These are phyloP conservation scores for Beauveria sp. DNA, from an alignment of 2,329 filamentous ascomycete genomes.

Conservation along the genomic window DNA sequence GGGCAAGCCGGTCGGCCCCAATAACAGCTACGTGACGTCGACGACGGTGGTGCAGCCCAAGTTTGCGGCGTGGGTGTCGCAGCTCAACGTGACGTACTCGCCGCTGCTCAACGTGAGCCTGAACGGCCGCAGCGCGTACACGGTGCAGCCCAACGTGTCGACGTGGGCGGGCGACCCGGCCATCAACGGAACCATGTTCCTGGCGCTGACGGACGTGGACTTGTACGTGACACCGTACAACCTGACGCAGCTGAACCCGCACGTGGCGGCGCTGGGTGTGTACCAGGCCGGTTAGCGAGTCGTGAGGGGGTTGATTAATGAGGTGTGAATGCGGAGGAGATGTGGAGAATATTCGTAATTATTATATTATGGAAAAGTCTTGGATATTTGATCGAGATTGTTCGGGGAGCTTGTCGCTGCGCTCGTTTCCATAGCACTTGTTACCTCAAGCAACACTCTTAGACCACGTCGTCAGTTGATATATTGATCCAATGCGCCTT, in stretches of 20 bases:
- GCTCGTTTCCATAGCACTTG: too few species aligned
- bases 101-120: slow-evolving; percentile 37
- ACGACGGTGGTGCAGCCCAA: slow-evolving; percentile 50
- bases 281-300: slow-evolving; percentile 64
- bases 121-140: slow-evolving; percentile 48
- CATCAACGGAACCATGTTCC: slow-evolving; percentile 72
- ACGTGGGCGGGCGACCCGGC: slow-evolving; percentile 62
- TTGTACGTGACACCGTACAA: slow-evolving; percentile 70
- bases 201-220: slow-evolving; percentile 65
- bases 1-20: slow-evolving; percentile 63
- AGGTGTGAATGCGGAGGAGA: too few species aligned
- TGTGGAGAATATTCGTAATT: too few species aligned
- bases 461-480: too few species aligned
- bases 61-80: slow-evolving; percentile 69
- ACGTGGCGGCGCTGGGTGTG: slow-evolving; percentile 65
- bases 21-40: slow-evolving; percentile 71
- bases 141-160: slow-evolving; percentile 63
- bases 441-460: too few species aligned
- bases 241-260: slow-evolving; percentile 63
- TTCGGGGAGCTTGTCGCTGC: too few species aligned
- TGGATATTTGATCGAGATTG: too few species aligned
- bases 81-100: slow-evolving; percentile 69
- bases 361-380: too few species aligned
- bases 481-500: too few species aligned
- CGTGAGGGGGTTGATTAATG: too few species aligned